Base-by-base conservation (phyloP, 805 yeast species). In the Yarrowia alimentaria region DNA sequence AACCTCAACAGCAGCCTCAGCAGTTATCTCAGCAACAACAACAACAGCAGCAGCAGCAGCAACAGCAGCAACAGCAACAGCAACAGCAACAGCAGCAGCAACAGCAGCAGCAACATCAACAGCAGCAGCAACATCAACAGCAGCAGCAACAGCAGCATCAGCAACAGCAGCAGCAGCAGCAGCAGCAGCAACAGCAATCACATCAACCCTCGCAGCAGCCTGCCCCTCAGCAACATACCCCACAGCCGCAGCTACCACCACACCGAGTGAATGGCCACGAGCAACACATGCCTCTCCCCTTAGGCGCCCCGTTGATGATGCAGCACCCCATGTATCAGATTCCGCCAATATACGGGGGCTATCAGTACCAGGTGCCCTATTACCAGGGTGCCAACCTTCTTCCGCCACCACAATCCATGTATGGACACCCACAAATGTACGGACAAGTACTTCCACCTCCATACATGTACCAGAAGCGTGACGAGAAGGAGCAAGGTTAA, bases 291-390 rank as follows among this genome's bases (percentile, higher is more conserved):
- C 47, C 47, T n/a, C 25, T 40, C 24, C 47, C 47, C 1, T 18
- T 40, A 3, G 47, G 47, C 18, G 47, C 47, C 5, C 47, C 47
- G 2, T 25, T 40, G 11, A 40, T 40, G 47, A 40, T 40, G 47
- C 47, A 40, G 33, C 47, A 40, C n/a, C 47, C 47, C 47, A 28
- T 40, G 33, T 40, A 40, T 21, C 47, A 40, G 47, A 21, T 19
- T 13, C 47, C 47, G 33, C 47, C 47, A 40, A 40, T 40, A 28
- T 40, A 40, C 47, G 47, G 47, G 19, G 25, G 25, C 10, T 40
- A 40, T 33, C 47, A 40, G 33, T 40, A 40, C 25, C 33, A 32
- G 22, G 33, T 40, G 25, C 47, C 47, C 14, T 40, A 40, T 18
- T 40, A 40, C 25, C 47, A 40, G 33, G 47, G 47, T 8, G 47